Percentiles rank a stretch among this genome's conserved stretches.
phyloP scores from a whole-genome alignment of 2,329 filamentous ascomycete species.

The Magnaporthales sp. region DNA sequence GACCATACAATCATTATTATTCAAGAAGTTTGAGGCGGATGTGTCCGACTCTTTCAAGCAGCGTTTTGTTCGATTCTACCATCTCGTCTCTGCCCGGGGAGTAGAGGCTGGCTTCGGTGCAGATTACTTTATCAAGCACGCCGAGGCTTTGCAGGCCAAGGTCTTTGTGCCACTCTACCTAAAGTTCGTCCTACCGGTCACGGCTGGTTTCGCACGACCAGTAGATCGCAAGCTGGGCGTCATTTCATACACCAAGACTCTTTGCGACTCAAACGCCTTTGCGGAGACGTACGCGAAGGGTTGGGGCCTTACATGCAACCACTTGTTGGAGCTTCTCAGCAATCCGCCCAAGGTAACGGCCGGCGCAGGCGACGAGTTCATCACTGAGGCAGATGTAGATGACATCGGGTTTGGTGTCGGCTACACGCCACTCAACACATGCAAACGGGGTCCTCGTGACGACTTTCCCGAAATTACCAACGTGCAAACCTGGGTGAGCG shows the following conservation, averaged over 20 bases:
- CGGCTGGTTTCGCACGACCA: constrained; percentile 78
- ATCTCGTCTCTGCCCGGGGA: constrained; percentile 70
- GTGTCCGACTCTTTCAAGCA: constrained; percentile 72
- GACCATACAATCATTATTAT: constrained; percentile 72
- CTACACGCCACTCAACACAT: constrained; percentile 89
- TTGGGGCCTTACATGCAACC: constrained; percentile 84
- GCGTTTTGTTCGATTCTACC: constrained; percentile 89
- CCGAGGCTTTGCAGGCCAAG: constrained; percentile 71
- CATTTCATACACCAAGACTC: constrained; percentile 84
- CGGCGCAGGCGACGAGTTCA: constrained; percentile 62
- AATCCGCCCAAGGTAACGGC: constrained; percentile 67
- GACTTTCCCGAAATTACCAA: constrained; percentile 80
- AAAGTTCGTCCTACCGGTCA: constrained; percentile 77
- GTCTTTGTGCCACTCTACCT: constrained; percentile 83
- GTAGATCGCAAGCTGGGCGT: constrained; percentile 90
- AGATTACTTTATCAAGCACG: constrained; percentile 81
- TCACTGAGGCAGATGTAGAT: constrained; percentile 84
- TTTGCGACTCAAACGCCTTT: constrained; percentile 80
- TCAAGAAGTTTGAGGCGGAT: constrained; percentile 63
- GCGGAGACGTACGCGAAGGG: constrained; percentile 76
- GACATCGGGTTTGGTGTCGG: constrained; percentile 92
- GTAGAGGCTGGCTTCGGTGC: constrained; percentile 75
- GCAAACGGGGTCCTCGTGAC: constrained; percentile 64
- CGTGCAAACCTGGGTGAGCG: constrained; percentile 75
- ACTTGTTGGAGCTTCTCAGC: constrained; percentile 80